A percentile compares a stretch with the other conserved stretches of the same genome.
phyloP scores from a whole-genome alignment of 208 protist genomes.

The Trypanosoma conorhini region DNA sequence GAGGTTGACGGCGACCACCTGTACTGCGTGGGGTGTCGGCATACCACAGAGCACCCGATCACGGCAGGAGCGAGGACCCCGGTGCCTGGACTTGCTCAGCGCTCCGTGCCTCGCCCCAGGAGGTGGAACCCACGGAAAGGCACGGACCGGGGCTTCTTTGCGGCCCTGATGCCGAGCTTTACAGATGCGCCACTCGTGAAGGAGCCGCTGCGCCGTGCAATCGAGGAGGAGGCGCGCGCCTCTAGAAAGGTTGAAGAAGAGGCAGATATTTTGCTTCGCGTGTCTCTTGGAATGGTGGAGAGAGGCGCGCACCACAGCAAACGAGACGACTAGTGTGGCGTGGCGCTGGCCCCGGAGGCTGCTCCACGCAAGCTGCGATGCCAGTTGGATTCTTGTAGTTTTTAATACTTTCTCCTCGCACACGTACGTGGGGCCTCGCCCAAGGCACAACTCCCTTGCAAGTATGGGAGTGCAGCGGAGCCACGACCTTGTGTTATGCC shows the following conservation, averaged over 20 bases:
- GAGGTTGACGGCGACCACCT: constrained; percentile 14
- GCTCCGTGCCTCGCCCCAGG: constrained; percentile 27
- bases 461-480: no score
- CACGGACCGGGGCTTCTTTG: constrained; percentile 22
- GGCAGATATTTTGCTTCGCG: constrained; percentile 58
- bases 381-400: no score
- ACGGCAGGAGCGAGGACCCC: constrained; percentile 14
- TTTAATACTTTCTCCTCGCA: no score
- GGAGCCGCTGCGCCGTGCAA: constrained; percentile 34
- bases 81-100: constrained; percentile 42
- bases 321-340: constrained; percentile 41
- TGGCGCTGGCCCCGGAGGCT: no score
- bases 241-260: constrained; percentile 32
- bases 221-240: constrained; percentile 31
- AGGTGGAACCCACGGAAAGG: constrained; percentile 54
- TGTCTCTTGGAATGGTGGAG: constrained; percentile 71
- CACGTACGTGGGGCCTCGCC: no score
- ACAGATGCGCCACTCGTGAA: constrained; percentile 43
- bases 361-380: not conserved
- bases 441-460: no score
- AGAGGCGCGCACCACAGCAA: constrained; percentile 42
- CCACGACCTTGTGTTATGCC: no score
- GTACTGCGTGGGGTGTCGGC: constrained; percentile 26
- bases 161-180: constrained; percentile 43
- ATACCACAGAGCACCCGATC: constrained; percentile 21